Evolutionary conservation across 1,284 basidiomycete species (phyloP).

Genomic region (Lignosus rhinocerotis): DNA sequence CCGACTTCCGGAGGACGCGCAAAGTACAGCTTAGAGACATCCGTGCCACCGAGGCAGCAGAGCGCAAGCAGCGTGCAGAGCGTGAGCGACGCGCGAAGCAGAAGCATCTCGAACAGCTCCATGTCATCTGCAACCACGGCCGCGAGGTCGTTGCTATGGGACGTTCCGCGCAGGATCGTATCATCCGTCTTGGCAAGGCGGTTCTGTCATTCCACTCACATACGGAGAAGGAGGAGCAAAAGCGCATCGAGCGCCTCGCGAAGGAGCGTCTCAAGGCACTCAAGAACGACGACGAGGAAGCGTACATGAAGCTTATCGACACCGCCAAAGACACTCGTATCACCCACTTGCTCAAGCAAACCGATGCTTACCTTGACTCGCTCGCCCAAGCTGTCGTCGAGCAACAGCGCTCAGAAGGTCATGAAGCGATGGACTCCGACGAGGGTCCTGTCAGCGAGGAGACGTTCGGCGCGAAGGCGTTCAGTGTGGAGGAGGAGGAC

Average conservation of each 20-base stretch:
- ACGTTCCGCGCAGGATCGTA: conserved; percentile 71
- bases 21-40: conserved; percentile 91
- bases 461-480: conserved; percentile 85
- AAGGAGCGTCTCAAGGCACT: conserved; percentile 99
- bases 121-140: conserved; percentile 87
- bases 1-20: conserved; percentile 87
- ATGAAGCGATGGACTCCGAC: conserved; percentile 47
- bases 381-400: conserved; percentile 93
- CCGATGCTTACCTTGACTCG: conserved; percentile 93
- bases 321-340: conserved; percentile 99
- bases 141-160: conserved; percentile 70
- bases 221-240: conserved; percentile 99
- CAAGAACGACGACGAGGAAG: conserved; percentile 98
- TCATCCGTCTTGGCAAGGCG: conserved; percentile 82
- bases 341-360: conserved; percentile 93
- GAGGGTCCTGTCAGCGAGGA: conserved; percentile 82
- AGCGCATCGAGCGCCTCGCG: conserved; percentile 92
- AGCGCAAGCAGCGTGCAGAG: conserved; percentile 90
- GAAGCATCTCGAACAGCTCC: conserved; percentile 95
- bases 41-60: conserved; percentile 86
- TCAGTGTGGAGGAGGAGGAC: conserved; percentile 50
- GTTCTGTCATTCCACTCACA: conserved; percentile 85
- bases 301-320: conserved; percentile 98
- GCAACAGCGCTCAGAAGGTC: conserved; percentile 85
- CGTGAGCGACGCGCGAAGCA: conserved; percentile 94